These are phyloP conservation scores for Arthrobotrys conoides DNA, from an alignment of 2,329 filamentous ascomycete species.

Conservation along the genomic window DNA sequence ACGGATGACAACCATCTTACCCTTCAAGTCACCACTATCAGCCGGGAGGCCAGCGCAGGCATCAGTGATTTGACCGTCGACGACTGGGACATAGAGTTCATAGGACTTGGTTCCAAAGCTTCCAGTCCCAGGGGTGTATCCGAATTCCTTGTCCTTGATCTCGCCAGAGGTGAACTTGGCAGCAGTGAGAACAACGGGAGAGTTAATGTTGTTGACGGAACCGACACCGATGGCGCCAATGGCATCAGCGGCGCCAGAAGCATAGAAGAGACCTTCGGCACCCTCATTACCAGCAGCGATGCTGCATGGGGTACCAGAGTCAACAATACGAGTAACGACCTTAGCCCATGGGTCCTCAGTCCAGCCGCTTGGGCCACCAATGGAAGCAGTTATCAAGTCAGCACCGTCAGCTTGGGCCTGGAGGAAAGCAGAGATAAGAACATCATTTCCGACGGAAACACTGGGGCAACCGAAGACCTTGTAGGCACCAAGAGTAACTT, in stretches of 20 bases:
- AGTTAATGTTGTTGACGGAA: conserved; percentile 66
- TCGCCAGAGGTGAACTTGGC: conserved; percentile 61
- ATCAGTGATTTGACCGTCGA: conserved; percentile 67
- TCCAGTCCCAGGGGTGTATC: conserved; percentile 63
- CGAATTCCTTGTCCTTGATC: conserved; percentile 65
- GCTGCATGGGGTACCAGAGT: conserved; percentile 70
- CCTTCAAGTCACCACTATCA: conserved; percentile 73
- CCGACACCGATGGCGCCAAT: conserved; percentile 69
- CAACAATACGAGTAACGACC: conserved; percentile 68
- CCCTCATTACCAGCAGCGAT: conserved; percentile 72
- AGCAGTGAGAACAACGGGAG: conserved; percentile 65
- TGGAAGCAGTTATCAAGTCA: conserved; percentile 67
- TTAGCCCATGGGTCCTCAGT: conserved; percentile 67
- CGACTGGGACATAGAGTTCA: conserved; percentile 49
- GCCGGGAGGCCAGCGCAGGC: conserved; percentile 72
- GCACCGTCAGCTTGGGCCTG: conserved; percentile 65
- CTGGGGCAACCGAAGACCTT: conserved; percentile 65
- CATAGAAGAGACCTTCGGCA: conserved; percentile 70
- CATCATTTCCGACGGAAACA: conserved; percentile 64
- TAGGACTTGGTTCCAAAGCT: conserved; percentile 44
- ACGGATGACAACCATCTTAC: conserved; percentile 74
- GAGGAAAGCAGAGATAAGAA: conserved; percentile 65
- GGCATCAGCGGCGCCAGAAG: conserved; percentile 68
- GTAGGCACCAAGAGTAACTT: conserved; percentile 65
- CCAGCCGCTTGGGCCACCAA: conserved; percentile 67